A percentile compares a stretch with the other conserved stretches of the same genome.
Conservation (phyloP, 78 protist species). For the Dictyostelium brefeldianum region DNA sequence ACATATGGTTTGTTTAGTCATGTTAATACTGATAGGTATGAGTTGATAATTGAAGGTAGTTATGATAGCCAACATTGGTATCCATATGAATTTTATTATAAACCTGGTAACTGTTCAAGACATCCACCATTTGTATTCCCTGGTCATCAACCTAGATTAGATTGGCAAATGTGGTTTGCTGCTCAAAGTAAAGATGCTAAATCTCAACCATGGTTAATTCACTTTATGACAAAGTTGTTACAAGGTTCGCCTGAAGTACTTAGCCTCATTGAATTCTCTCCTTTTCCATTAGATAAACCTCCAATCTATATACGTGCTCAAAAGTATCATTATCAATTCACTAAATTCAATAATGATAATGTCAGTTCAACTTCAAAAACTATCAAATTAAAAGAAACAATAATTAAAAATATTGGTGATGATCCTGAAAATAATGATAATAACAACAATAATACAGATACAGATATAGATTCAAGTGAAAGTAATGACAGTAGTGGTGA, state of each 20-base stretch:
- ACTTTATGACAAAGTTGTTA: conserved; percentile 42
- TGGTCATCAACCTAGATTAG: conserved; percentile 89
- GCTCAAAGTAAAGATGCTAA: conserved; percentile 56
- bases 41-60: conserved; percentile 78
- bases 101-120: conserved; percentile 52
- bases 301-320: conserved; percentile 51
- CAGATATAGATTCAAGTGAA: background rate
- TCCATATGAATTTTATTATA: conserved; percentile 68
- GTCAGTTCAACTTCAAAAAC: background rate
- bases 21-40: conserved; percentile 84
- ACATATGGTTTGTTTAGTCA: conserved; percentile 87
- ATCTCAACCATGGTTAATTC: conserved; percentile 78
- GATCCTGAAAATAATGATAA: background rate
- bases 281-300: conserved; percentile 51
- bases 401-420: background rate
- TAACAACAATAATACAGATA: background rate
- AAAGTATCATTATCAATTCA: conserved; percentile 48
- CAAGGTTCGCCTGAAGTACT: conserved; percentile 50
- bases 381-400: no score
- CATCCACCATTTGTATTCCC: conserved; percentile 86
- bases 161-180: conserved; percentile 93
- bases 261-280: conserved; percentile 24
- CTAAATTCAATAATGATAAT: conserved; percentile 19
- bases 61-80: conserved; percentile 53
- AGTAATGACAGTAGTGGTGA: background rate